Evolutionary conservation across 345 rosid species (phyloP).

Genomic region (Gossypium sturtianum): DNA sequence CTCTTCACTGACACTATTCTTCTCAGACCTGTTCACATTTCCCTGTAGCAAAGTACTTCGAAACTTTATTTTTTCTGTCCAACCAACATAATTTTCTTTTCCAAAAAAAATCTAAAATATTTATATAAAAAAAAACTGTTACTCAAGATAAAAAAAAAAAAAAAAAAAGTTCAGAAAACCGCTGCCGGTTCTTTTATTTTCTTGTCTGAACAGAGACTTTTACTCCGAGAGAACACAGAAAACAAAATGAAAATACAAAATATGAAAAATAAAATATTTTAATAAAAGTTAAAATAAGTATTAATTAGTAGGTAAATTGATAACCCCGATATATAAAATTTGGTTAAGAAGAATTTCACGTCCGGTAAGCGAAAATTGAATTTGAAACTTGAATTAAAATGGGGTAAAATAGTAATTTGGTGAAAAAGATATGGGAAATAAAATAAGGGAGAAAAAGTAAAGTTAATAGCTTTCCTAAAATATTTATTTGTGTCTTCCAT

Average conservation of each 20-base stretch:
- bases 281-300: constrained; percentile 13
- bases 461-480: not conserved
- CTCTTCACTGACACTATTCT: constrained; percentile 16
- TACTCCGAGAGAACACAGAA: constrained; percentile 5
- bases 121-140: constrained; percentile 9
- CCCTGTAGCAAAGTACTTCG: constrained; percentile 21
- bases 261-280: not conserved
- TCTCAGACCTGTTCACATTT: constrained; percentile 26
- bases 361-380: constrained; percentile 51
- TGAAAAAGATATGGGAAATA: not conserved
- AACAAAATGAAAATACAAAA: constrained; percentile 7
- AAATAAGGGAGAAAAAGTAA: constrained; percentile 10
- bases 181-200: constrained; percentile 20
- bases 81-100: not conserved
- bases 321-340: constrained; percentile 47
- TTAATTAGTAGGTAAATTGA: constrained; percentile 26
- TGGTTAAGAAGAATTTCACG: constrained; percentile 55
- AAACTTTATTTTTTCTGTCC: constrained; percentile 9
- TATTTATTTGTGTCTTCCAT: constrained; percentile 9
- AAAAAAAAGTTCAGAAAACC: constrained; percentile 20
- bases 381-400: constrained; percentile 28
- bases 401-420: constrained; percentile 29
- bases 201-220: constrained; percentile 25
- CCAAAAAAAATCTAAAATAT: not conserved
- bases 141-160: not conserved